A percentile compares a stretch with the other conserved stretches of the same genome.
phyloP scores from a whole-genome alignment of 257 asterid genomes.

The Rehmannia glutinosa region DNA sequence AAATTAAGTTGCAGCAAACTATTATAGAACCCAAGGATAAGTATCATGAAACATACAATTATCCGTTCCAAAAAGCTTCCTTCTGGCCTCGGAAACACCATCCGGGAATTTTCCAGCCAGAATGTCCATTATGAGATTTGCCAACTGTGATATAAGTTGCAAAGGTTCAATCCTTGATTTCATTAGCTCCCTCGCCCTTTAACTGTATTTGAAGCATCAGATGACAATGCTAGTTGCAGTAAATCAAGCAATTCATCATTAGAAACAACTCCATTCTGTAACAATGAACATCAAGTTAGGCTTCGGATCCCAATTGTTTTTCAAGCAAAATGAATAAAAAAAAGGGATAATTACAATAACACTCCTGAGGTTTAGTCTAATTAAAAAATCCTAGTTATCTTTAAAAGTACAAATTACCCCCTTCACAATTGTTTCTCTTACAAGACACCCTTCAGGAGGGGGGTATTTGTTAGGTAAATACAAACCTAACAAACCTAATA shows the following conservation, averaged over 20 bases:
- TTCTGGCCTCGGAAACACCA: conserved; percentile 46
- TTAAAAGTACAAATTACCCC: neutral
- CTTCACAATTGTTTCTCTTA: neutral
- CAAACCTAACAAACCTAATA: too few relatives aligned
- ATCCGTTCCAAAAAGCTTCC: conserved; percentile 38
- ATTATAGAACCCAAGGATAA: too few relatives aligned
- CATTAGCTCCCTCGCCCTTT: conserved; percentile 79
- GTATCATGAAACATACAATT: conserved; percentile 70
- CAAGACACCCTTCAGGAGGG: neutral
- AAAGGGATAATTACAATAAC: neutral
- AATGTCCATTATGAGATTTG: conserved; percentile 82
- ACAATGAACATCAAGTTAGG: conserved; percentile 16
- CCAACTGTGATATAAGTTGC: conserved; percentile 85
- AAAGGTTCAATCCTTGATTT: conserved; percentile 81
- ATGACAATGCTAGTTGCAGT: conserved; percentile 71
- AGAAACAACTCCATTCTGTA: conserved; percentile 85
- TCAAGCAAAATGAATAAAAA: neutral
- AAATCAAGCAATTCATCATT: conserved; percentile 86
- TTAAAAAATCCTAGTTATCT: too few relatives aligned
- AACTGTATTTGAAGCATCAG: conserved; percentile 80
- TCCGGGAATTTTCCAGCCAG: conserved; percentile 70
- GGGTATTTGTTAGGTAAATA: neutral
- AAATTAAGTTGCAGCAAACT: too few relatives aligned
- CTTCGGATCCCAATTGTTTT: neutral
- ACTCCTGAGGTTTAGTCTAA: neutral